These are phyloP conservation scores for Arctium lappa DNA, from an alignment of 129 eudicot species.

Conservation along the genomic window DNA sequence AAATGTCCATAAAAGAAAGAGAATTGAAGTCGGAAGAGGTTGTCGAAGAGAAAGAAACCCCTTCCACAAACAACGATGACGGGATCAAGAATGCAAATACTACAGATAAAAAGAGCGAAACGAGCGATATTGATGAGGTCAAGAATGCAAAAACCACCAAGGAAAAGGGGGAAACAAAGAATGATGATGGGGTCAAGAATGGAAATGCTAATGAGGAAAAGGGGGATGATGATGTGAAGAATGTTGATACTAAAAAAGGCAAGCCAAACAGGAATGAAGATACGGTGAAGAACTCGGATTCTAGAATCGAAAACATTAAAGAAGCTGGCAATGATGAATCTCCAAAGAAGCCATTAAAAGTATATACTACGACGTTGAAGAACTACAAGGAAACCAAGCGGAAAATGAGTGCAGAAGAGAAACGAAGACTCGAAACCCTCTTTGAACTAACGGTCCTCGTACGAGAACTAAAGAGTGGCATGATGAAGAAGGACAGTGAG, in stretches of 20 bases:
- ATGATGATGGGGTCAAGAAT: neutral
- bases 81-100: neutral
- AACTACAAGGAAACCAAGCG: slow-evolving; percentile 71
- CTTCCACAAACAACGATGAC: neutral
- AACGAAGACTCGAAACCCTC: slow-evolving; percentile 32
- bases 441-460: slow-evolving; percentile 46
- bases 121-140: neutral
- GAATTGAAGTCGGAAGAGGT: neutral
- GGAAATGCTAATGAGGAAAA: neutral
- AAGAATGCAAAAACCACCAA: neutral
- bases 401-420: slow-evolving; percentile 56
- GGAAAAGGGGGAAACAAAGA: neutral
- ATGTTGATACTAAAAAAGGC: neutral
- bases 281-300: neutral
- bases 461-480: slow-evolving; percentile 46
- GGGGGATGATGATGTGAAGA: neutral
- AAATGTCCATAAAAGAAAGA: neutral
- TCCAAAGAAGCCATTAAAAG: slow-evolving; percentile 45
- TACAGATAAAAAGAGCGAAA: neutral
- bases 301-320: slow-evolving; percentile 42
- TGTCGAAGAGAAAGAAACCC: slow-evolving; percentile 9
- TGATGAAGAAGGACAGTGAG: slow-evolving; percentile 60
- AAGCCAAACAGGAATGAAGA: slow-evolving; percentile 29
- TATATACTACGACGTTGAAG: slow-evolving; percentile 55
- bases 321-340: slow-evolving; percentile 23